Conservation (phyloP, 345 rosid species). For the Populus deltoides region DNA sequence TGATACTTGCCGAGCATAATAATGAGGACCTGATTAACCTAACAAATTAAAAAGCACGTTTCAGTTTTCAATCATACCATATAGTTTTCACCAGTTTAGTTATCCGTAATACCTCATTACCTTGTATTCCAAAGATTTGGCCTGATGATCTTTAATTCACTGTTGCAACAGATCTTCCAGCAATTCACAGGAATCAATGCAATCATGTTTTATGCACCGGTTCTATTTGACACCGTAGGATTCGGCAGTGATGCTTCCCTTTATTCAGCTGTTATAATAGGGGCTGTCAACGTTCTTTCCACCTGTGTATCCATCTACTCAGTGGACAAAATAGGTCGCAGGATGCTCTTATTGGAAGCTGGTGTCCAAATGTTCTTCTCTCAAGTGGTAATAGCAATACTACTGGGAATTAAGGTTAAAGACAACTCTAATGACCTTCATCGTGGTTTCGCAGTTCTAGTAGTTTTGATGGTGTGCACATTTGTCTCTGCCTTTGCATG, state of each 20-base stretch:
- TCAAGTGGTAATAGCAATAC: constrained; percentile 62
- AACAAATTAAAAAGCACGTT: not conserved
- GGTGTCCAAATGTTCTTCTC: constrained; percentile 92
- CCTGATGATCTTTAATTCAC: not conserved
- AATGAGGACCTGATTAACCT: not conserved
- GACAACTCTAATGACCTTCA: constrained; percentile 55
- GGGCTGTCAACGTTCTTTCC: constrained; percentile 86
- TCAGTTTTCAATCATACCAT: not conserved
- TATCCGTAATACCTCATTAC: not conserved
- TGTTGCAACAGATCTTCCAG: constrained; percentile 66
- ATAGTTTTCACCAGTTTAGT: not conserved
- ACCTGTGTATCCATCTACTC: constrained; percentile 79
- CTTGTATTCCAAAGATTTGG: not conserved
- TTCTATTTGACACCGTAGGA: constrained; percentile 73
- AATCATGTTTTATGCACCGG: constrained; percentile 96
- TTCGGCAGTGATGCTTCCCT: constrained; percentile 78
- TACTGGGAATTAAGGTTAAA: constrained; percentile 71
- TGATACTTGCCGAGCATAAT: not conserved
- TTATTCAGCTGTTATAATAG: constrained; percentile 87
- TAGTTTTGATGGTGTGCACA: constrained; percentile 76
- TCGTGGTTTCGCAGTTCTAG: constrained; percentile 47
- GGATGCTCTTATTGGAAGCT: constrained; percentile 75
- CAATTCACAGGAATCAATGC: constrained; percentile 94
- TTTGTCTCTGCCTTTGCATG: constrained; percentile 86
- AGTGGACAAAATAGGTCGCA: constrained; percentile 83